phyloP scores from a whole-genome alignment of 345 rosid species.

The Eucalyptus pauciflora region DNA sequence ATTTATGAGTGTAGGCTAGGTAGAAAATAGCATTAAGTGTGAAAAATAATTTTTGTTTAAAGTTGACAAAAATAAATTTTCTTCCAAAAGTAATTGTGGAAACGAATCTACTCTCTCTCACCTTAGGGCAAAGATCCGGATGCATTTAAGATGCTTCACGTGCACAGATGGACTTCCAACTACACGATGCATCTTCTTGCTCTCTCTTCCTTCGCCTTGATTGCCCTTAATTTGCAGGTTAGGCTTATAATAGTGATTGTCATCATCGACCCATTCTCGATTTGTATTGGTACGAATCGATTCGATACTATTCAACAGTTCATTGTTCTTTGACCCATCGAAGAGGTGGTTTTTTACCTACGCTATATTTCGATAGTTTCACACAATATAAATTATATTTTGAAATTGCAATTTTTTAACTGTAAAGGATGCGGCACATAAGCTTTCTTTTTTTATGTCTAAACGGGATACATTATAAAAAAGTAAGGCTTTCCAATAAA shows the following conservation, averaged over 20 bases:
- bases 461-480: fast-evolving
- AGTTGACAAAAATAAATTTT: not conserved
- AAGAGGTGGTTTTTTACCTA: not conserved
- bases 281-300: not conserved
- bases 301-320: not conserved
- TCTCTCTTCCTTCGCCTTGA: not conserved
- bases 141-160: not conserved
- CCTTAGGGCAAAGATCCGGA: not conserved
- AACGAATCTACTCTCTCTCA: not conserved
- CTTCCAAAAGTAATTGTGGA: not conserved
- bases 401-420: not conserved
- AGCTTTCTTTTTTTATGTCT: not conserved
- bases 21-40: not conserved
- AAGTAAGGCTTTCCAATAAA: not conserved
- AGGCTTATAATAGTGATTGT: not conserved
- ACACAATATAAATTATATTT: not conserved
- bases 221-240: not conserved
- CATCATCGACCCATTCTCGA: not conserved
- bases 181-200: not conserved
- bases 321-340: not conserved
- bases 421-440: not conserved
- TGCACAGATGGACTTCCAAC: not conserved
- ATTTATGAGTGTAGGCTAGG: not conserved
- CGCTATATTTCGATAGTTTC: not conserved
- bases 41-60: not conserved